These are phyloP conservation scores for Leishmania major DNA, from an alignment of 208 protist genomes.

Conservation along the genomic window DNA sequence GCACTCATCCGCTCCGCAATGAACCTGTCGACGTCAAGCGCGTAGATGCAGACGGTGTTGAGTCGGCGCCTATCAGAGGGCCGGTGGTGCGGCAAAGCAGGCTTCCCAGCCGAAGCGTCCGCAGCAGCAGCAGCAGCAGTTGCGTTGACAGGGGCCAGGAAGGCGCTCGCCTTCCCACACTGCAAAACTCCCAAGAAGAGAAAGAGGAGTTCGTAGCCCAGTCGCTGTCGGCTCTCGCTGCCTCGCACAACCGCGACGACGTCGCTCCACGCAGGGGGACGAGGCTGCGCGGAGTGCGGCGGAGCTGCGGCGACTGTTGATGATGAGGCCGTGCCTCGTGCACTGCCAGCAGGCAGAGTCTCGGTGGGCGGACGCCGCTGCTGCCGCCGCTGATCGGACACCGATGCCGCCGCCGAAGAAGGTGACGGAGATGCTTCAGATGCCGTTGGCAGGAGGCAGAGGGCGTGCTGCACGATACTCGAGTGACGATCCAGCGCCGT, in stretches of 20 bases:
- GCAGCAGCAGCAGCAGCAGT: neutral
- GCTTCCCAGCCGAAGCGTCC: neutral
- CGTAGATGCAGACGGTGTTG: conserved; percentile 4
- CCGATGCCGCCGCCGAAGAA: neutral
- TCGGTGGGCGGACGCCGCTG: neutral
- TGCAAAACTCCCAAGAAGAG: conserved; percentile 21
- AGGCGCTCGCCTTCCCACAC: conserved; percentile 19
- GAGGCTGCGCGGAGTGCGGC: neutral
- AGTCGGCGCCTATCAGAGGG: neutral
- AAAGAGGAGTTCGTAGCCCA: conserved; percentile 54
- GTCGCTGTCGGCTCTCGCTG: conserved; percentile 39
- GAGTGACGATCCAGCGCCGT: conserved; percentile 44
- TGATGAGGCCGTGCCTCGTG: neutral
- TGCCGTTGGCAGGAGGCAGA: conserved; percentile 18
- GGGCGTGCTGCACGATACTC: conserved; percentile 33
- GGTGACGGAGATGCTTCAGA: neutral
- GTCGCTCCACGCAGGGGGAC: conserved; percentile 24
- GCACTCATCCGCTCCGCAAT: conserved; percentile 18
- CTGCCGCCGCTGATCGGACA: neutral
- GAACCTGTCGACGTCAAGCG: conserved; percentile 38
- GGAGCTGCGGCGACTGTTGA: neutral
- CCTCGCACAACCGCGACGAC: conserved; percentile 38
- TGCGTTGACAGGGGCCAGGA: conserved; percentile 4
- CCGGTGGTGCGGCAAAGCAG: neutral
- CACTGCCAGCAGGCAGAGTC: neutral